These are phyloP conservation scores for Articulospora tetracladia DNA, from an alignment of 495 filamentous ascomycete species.

Conservation along the genomic window DNA sequence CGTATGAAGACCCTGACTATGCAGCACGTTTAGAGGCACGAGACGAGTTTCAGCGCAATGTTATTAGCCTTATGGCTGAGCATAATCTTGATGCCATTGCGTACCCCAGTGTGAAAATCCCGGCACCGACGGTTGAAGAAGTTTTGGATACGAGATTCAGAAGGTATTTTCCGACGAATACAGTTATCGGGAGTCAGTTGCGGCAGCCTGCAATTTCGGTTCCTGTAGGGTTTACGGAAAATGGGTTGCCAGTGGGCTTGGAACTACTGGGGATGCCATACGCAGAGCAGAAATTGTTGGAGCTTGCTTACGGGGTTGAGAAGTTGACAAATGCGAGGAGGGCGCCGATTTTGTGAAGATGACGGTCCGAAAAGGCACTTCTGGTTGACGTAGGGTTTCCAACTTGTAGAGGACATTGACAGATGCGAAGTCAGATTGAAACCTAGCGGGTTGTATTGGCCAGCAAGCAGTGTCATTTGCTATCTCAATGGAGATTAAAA, in stretches of 20 bases:
- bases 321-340: constrained; percentile 9
- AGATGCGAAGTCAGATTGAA: too few relatives aligned
- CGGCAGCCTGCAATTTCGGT: constrained; percentile 27
- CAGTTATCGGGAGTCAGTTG: constrained; percentile 23
- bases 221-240: constrained; percentile 26
- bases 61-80: constrained; percentile 23
- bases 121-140: constrained; percentile 25
- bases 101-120: constrained; percentile 24
- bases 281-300: constrained; percentile 27
- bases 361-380: too few relatives aligned
- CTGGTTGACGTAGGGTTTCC: too few relatives aligned
- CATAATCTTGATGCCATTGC: constrained; percentile 26
- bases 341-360: constrained; percentile 7
- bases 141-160: constrained; percentile 18
- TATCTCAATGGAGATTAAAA: too few relatives aligned
- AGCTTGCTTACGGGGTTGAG: constrained; percentile 26
- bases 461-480: too few relatives aligned
- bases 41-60: constrained; percentile 25
- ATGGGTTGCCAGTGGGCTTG: constrained; percentile 25
- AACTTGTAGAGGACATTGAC: too few relatives aligned
- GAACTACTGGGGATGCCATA: constrained; percentile 25
- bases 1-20: constrained; percentile 24
- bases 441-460: too few relatives aligned
- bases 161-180: constrained; percentile 27
- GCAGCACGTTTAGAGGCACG: constrained; percentile 17